Evolutionary conservation across 1,284 basidiomycete species (phyloP).

Genomic region (Trametes polyzona): DNA sequence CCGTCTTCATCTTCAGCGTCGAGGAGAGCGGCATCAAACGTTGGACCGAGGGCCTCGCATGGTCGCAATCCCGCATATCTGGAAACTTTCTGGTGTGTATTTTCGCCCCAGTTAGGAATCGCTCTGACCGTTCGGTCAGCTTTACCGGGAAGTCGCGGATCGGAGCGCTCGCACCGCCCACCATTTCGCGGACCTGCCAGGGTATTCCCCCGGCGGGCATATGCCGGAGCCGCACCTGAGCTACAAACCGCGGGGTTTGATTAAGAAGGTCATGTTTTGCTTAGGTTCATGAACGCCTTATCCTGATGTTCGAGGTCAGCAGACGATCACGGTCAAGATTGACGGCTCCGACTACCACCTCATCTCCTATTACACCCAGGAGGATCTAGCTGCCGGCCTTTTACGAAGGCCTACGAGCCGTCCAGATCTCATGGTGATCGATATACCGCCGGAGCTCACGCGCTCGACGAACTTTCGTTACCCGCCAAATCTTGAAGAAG

Average conservation of each 20-base stretch:
- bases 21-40: conserved; percentile 84
- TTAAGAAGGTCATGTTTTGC: conserved; percentile 65
- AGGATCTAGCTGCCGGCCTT: conserved; percentile 69
- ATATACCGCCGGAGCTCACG: conserved; percentile 70
- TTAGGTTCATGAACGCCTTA: background rate
- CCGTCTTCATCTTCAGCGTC: conserved; percentile 83
- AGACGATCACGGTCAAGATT: conserved; percentile 82
- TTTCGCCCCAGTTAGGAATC: conserved; percentile 2
- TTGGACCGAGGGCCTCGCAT: conserved; percentile 83
- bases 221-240: conserved; percentile 55
- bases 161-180: conserved; percentile 50
- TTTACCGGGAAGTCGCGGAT: conserved; percentile 76
- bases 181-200: conserved; percentile 27
- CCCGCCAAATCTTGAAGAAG: conserved; percentile 69
- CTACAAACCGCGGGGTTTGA: conserved; percentile 71
- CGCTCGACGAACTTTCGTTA: conserved; percentile 74
- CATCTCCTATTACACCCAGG: conserved; percentile 80
- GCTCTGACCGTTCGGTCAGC: conserved; percentile 42
- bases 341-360: conserved; percentile 79
- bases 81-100: conserved; percentile 77
- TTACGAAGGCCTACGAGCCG: conserved; percentile 65
- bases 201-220: conserved; percentile 24
- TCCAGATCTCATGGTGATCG: conserved; percentile 65
- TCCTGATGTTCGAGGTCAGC: conserved; percentile 23
- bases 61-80: conserved; percentile 82